Evolutionary conservation across 441 rosid species (phyloP).

Genomic region (Syzygium syzygioides): DNA sequence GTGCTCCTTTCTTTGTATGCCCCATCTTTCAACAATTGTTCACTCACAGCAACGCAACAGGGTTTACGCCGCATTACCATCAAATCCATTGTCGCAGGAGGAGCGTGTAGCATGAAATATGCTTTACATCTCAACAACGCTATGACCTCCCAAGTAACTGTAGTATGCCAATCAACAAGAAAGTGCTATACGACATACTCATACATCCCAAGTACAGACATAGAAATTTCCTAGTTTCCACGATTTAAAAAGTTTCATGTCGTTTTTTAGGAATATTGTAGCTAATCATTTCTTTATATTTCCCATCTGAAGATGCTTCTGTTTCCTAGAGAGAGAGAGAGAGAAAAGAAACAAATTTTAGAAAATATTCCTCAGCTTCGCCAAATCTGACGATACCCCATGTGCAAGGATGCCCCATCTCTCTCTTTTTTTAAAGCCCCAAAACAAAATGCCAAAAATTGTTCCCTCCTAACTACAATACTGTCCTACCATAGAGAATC

Average conservation of each 20-base stretch:
- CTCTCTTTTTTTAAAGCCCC: slow-evolving; percentile 3
- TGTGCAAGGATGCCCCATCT: slow-evolving; percentile 60
- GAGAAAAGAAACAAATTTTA: background rate
- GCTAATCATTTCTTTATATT: background rate
- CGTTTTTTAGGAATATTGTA: background rate
- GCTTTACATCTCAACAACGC: background rate
- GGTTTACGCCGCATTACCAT: background rate
- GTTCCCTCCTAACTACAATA: slow-evolving; percentile 3
- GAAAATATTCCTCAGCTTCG: slow-evolving; percentile 11
- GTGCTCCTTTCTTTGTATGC: background rate
- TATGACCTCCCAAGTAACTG: background rate
- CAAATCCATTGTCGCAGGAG: background rate
- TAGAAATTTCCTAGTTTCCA: background rate
- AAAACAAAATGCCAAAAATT: slow-evolving; percentile 22
- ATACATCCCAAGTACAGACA: background rate
- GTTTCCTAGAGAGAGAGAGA: background rate
- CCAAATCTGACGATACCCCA: slow-evolving; percentile 36
- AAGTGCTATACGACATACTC: background rate
- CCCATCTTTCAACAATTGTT: background rate
- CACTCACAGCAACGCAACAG: background rate
- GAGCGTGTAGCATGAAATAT: background rate
- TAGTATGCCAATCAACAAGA: background rate
- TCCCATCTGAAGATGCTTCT: slow-evolving; percentile 29
- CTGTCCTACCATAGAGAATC: background rate
- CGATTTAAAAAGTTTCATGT: background rate